These are phyloP conservation scores for Elsinoe necatrix DNA, from an alignment of 2,329 filamentous ascomycete species.

Conservation along the genomic window DNA sequence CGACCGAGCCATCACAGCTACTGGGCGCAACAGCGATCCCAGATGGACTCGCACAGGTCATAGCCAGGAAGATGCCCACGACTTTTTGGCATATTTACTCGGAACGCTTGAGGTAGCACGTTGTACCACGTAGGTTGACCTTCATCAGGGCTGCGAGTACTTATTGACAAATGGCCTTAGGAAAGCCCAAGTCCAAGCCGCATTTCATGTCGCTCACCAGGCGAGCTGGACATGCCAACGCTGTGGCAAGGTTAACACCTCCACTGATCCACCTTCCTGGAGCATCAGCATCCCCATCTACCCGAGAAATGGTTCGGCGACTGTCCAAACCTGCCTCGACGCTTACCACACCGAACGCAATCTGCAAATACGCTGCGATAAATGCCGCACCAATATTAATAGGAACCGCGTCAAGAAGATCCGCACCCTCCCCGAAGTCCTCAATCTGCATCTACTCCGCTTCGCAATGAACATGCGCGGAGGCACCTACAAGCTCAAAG, in stretches of 20 bases:
- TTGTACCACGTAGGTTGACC: constrained; percentile 8
- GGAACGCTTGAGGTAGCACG: constrained; percentile 14
- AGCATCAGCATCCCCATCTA: constrained; percentile 17
- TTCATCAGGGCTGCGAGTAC: background rate
- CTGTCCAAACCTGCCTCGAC: constrained; percentile 17
- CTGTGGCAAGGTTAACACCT: constrained; percentile 14
- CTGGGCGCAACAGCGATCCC: constrained; percentile 15
- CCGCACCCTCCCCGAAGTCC: constrained; percentile 18
- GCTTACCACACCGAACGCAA: constrained; percentile 14
- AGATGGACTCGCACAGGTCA: constrained; percentile 14
- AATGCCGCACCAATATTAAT: constrained; percentile 16
- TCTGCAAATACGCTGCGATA: constrained; percentile 19
- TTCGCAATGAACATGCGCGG: constrained; percentile 14
- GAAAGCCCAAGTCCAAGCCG: constrained; percentile 5
- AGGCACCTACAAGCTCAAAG: constrained; percentile 13
- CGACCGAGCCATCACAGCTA: constrained; percentile 15
- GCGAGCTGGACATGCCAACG: constrained; percentile 17
- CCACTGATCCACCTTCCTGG: constrained; percentile 13
- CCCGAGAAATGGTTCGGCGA: background rate
- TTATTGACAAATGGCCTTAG: background rate
- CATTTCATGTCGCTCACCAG: constrained; percentile 17
- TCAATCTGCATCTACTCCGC: constrained; percentile 19
- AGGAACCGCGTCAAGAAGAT: constrained; percentile 15
- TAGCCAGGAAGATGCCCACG: constrained; percentile 18
- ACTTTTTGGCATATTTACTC: constrained; percentile 17